Evolutionary conservation across 225 moss, liverwort and hornwort species (phyloP).

Genomic region (Asterella californica): DNA sequence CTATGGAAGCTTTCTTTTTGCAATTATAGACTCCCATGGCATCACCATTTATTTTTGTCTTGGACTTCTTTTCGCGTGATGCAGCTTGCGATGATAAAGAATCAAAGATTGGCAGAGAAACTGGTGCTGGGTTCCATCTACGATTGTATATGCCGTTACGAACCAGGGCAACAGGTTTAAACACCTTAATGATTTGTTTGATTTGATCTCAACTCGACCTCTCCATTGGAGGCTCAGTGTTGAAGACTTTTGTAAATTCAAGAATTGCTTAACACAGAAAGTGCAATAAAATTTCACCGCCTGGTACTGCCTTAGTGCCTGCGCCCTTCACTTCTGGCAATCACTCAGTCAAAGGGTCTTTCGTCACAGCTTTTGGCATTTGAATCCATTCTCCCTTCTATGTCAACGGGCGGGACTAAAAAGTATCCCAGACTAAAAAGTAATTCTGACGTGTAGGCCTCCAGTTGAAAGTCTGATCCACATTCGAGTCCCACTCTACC

Average conservation of each 20-base stretch:
- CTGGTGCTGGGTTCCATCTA: slow-evolving; percentile 80
- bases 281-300: neutral
- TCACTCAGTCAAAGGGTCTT: neutral
- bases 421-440: too few species aligned
- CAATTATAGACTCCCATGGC: neutral
- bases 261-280: neutral
- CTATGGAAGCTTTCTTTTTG: neutral
- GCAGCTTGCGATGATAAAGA: slow-evolving; percentile 97
- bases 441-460: too few species aligned
- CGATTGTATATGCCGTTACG: slow-evolving; percentile 91
- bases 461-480: too few species aligned
- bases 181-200: neutral
- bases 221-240: slow-evolving; percentile 10
- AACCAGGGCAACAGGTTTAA: slow-evolving; percentile 33
- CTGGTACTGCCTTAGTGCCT: neutral
- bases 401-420: too few species aligned
- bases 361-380: too few species aligned
- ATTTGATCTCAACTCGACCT: neutral
- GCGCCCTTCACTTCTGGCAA: too few species aligned
- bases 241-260: slow-evolving; percentile 10
- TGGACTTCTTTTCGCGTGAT: neutral
- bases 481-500: too few species aligned
- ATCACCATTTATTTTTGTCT: neutral
- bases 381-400: too few species aligned
- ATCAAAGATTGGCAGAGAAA: slow-evolving; percentile 87